phyloP scores from a whole-genome alignment of 495 filamentous ascomycete species.

The Pseudomonodictys pantanalensis region DNA sequence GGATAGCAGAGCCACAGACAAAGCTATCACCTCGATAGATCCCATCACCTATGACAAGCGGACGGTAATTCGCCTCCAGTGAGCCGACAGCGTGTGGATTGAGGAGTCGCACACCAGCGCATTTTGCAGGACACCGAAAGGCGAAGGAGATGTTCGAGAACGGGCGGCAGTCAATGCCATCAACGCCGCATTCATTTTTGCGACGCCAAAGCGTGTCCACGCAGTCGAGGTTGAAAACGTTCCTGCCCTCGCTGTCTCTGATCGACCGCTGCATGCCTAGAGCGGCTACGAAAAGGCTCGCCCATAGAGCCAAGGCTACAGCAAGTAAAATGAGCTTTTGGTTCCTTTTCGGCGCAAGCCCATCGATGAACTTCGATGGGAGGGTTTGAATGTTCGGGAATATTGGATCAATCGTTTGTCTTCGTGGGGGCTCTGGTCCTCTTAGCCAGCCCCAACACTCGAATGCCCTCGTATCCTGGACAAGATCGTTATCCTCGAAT shows the following conservation, averaged over 20 bases:
- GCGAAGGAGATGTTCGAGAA: slow-evolving; percentile 38
- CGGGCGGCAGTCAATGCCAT: slow-evolving; percentile 42
- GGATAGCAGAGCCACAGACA: slow-evolving; percentile 43
- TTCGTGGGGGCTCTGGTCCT: slow-evolving; percentile 2
- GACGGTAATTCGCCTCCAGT: slow-evolving; percentile 39
- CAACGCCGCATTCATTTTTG: slow-evolving; percentile 38
- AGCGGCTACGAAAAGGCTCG: neutral
- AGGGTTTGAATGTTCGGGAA: slow-evolving; percentile 4
- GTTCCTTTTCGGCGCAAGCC: neutral
- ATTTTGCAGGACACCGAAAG: slow-evolving; percentile 44
- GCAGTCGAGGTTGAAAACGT: slow-evolving; percentile 21
- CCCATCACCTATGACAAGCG: slow-evolving; percentile 39
- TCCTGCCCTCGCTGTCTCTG: neutral
- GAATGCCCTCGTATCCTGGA: neutral
- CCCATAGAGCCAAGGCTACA: neutral
- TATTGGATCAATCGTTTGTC: slow-evolving; percentile 6
- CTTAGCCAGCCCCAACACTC: neutral
- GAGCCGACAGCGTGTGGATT: slow-evolving; percentile 42
- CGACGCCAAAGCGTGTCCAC: slow-evolving; percentile 16
- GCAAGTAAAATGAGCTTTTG: slow-evolving; percentile 1
- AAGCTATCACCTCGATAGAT: slow-evolving; percentile 43
- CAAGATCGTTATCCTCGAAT: slow-evolving; percentile 11
- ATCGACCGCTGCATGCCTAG: slow-evolving; percentile 8
- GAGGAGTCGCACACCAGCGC: slow-evolving; percentile 31
- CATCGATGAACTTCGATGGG: neutral